Percentiles rank a stretch among this genome's conserved stretches.
Evolutionary conservation across 495 filamentous ascomycete species (phyloP).

Genomic region (Penicillium roqueforti): DNA sequence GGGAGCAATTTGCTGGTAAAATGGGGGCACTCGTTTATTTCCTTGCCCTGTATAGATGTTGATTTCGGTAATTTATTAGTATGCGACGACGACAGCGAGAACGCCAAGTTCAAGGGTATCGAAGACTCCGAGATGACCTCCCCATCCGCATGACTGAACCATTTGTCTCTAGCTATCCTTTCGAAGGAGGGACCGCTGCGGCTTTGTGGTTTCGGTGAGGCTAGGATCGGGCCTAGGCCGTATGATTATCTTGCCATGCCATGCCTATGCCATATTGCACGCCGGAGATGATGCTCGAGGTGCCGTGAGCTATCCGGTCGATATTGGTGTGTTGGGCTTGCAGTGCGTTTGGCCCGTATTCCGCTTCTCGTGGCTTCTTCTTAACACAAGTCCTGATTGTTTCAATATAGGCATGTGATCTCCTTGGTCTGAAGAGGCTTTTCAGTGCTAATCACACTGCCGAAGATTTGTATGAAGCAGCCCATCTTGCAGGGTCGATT

Average conservation of each 20-base stretch:
- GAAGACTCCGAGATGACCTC: slow-evolving; percentile 27
- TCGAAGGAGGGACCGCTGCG: background rate
- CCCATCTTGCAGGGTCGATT: slow-evolving; percentile 41
- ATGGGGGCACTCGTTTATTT: too few relatives aligned
- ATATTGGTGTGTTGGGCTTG: slow-evolving; percentile 50
- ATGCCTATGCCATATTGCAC: slow-evolving; percentile 40
- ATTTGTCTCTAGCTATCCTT: slow-evolving; percentile 13
- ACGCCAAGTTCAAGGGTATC: slow-evolving; percentile 5
- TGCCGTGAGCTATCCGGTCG: slow-evolving; percentile 41
- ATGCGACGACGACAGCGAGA: slow-evolving; percentile 18
- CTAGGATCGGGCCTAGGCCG: slow-evolving; percentile 26
- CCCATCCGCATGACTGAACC: slow-evolving; percentile 36
- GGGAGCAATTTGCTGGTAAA: slow-evolving; percentile 29
- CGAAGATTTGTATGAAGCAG: slow-evolving; percentile 34
- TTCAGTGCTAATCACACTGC: slow-evolving; percentile 34
- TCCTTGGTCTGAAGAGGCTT: slow-evolving; percentile 39
- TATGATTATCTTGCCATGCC: slow-evolving; percentile 33
- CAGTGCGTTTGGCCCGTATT: slow-evolving; percentile 27
- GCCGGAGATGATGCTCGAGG: slow-evolving; percentile 33
- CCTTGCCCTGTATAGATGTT: slow-evolving; percentile 27
- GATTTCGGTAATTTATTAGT: slow-evolving; percentile 29
- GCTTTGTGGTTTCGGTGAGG: slow-evolving; percentile 29
- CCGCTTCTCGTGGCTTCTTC: background rate
- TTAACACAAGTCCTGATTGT: background rate
- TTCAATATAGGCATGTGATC: slow-evolving; percentile 40